Evolutionary conservation across 495 filamentous ascomycete genomes (phyloP), one percentile per base, ranked within the genome.

Genomic region (Hypoxylon crocopeplum): DNA sequence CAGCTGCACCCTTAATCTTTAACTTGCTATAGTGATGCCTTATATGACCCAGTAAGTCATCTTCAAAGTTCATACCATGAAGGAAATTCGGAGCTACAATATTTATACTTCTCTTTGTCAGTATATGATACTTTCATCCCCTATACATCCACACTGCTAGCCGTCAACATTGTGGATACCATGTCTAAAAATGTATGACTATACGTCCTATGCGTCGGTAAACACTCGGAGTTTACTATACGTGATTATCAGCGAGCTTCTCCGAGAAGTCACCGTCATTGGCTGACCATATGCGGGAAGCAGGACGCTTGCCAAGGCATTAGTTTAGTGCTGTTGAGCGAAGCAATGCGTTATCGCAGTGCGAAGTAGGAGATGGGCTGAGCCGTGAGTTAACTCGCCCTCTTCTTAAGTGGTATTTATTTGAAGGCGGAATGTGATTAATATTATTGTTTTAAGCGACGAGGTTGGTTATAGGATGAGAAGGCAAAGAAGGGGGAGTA

Each of bases 191-290:
- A 1, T 29, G 13, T 19, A 27, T 16, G n/a, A 19, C 3, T 15
- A 22, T 37, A 11, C 25, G 4, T 33, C 24, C 12, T 48, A 12
- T n/a, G 12, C 16, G 25, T 37, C 60, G 60, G 60, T 27, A 53
- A 63, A 48, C 37, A 11, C 34, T 63, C 60, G 60, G 60, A 17
- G 24, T 63, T 57, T 41, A 49, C 12, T 22, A 1, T 1, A 19
- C 30, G 27, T 30, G 22, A 34, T 40, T 53, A 63, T 63, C 48
- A 63, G 37, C 42, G 42, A 16, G 30, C 42, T 40, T 50, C 47
- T 25, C 59, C 59, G 59, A 62, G 42, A 49, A 53, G 53, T 57
- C 53, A 63, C 53, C 53, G 60, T 44, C 45, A 63, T 58, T 63
- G 60, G 53, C 19, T 57, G 24, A 12, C 16, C 40, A 15, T 24